A percentile compares a stretch with the other conserved stretches of the same genome.
Evolutionary conservation across 805 yeast genomes (phyloP).

Genomic region (Ogataea chonburiensis): DNA sequence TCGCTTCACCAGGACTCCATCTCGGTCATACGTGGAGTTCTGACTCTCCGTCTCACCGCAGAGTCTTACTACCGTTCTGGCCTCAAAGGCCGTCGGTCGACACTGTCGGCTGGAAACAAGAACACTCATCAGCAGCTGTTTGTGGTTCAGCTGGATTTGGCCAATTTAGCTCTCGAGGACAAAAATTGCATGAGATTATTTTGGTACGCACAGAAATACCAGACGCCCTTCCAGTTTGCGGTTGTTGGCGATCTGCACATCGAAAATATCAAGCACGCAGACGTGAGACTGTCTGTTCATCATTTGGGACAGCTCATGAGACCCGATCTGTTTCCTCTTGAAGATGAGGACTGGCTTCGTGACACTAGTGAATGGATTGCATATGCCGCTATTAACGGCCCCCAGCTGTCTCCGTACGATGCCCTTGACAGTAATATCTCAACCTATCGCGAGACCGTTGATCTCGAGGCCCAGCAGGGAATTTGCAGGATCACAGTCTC

Average conservation of each 20-base stretch:
- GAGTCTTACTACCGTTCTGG: constrained; percentile 36
- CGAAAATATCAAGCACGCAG: background rate
- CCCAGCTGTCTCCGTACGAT: constrained; percentile 24
- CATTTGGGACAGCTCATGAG: constrained; percentile 14
- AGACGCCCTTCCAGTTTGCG: constrained; percentile 9
- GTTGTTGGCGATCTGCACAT: constrained; percentile 4
- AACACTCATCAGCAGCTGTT: constrained; percentile 23
- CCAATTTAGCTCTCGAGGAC: constrained; percentile 7
- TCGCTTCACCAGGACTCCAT: constrained; percentile 35
- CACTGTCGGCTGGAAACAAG: constrained; percentile 26
- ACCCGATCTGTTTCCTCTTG: constrained; percentile 21
- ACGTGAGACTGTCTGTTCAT: background rate
- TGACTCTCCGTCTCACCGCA: constrained; percentile 32
- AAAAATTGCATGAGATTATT: constrained; percentile 28
- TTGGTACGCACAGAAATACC: constrained; percentile 33
- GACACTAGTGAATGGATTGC: constrained; percentile 34
- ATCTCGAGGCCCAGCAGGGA: constrained; percentile 7
- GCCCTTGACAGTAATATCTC: constrained; percentile 29
- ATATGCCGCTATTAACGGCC: constrained; percentile 27
- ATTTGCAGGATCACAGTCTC: constrained; percentile 16
- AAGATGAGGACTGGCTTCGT: constrained; percentile 24
- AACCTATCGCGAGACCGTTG: constrained; percentile 20
- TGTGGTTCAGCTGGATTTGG: constrained; percentile 25
- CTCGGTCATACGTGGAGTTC: constrained; percentile 27
- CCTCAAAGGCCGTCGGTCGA: constrained; percentile 30